A percentile compares a stretch with the other conserved stretches of the same genome.
Conservation (phyloP, 768 basidiomycete genomes). For the Macrolepiota albuminosa region DNA sequence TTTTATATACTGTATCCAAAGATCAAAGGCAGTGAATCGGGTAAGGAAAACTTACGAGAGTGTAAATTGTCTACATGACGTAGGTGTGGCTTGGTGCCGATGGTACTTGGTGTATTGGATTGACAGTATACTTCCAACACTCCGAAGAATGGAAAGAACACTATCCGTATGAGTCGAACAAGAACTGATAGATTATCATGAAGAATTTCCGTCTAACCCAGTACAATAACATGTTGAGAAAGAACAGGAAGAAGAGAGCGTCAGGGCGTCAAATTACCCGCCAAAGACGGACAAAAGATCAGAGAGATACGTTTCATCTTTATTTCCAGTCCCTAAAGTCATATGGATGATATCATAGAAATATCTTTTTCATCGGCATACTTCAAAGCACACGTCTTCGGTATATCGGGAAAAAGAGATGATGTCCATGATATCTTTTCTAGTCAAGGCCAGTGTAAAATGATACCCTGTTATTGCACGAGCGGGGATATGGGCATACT, state of each 20-base stretch:
- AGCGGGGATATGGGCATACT: not conserved
- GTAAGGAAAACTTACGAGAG: too few species aligned
- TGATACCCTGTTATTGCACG: not conserved
- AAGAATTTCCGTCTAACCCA: not conserved
- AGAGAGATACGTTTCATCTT: not conserved
- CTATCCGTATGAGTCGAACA: not conserved
- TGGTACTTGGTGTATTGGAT: too few species aligned
- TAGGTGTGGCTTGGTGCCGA: too few species aligned
- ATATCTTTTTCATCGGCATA: too few species aligned
- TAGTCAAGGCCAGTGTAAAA: not conserved
- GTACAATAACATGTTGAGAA: not conserved
- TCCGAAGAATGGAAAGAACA: not conserved
- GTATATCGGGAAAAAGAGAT: not conserved
- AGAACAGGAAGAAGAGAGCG: too few species aligned
- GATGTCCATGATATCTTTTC: not conserved
- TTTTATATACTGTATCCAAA: too few species aligned
- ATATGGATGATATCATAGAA: too few species aligned
- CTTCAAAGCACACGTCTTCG: too few species aligned
- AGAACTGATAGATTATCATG: not conserved
- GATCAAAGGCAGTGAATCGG: too few species aligned
- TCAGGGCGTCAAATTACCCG: too few species aligned
- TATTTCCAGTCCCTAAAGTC: not conserved
- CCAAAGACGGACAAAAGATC: not conserved
- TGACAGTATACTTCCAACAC: too few species aligned
- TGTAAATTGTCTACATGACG: too few species aligned